Evolutionary conservation across 306 rosid species (phyloP), one percentile per base, ranked within the genome.

Genomic region (Alnus rubra): DNA sequence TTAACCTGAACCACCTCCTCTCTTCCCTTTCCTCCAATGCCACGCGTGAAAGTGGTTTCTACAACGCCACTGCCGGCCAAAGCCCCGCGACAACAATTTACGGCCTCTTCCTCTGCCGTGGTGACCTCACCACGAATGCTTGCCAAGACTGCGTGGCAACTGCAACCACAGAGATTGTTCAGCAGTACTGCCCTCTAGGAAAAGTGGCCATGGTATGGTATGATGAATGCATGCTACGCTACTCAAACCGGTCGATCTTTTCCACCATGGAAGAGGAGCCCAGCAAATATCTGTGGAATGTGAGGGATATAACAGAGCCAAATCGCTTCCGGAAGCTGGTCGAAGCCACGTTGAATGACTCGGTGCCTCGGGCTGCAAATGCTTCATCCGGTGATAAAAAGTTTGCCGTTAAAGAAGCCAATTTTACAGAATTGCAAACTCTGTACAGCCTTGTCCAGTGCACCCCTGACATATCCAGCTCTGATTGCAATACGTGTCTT

Each of bases 401-500:
- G 12, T 85, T 82, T 49, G 76, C 50, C 0, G 59, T 45, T 0
- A 52, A 37, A 30, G 73, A 76, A 1, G 79, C 0, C 5, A 9
- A 1, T 0, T 14, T 68, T 8, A 31, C 56, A 0, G 74, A 14
- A 1, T 55, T 59, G 6, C 5, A 68, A 65, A 50, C 4, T 4
- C 7, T 82, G 39, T 80, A 85, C 23, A 79, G 23, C 35, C 75
- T 86, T 10, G 87, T 28, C 9, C 88, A 87, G 74, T 89, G 89
- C 73, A 80, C 86, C 8, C 74, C 76, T 15, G 83, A 80, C 59
- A 9, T 89, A 12, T 49, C 84, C 0, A 62, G 44, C 30, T 1
- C 31, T 3, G 65, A 45, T 8, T 89, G 92, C 30, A 7, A 3
- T 0, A 23, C 0, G 2, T 89, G 92, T 52, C 76, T 87, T 0